Evolutionary conservation across 306 rosid genomes (phyloP).

Genomic region (Hippophae gyantsensis): DNA sequence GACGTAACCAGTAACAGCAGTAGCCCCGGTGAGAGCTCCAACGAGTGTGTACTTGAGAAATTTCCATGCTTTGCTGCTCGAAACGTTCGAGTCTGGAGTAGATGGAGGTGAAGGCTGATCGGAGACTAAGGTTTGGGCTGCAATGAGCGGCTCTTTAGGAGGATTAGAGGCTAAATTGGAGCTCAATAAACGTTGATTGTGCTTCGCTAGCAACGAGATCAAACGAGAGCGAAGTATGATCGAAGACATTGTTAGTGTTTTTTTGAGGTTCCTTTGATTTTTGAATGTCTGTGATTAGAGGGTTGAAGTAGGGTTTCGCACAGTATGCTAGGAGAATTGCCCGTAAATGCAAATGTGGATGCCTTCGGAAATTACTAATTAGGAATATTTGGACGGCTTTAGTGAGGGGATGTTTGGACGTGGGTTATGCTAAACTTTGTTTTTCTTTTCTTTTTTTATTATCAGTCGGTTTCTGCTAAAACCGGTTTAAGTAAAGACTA

Average conservation of each 20-base stretch:
- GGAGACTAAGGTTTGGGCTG: constrained; percentile 25
- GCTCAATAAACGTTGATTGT: constrained; percentile 33
- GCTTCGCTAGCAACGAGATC: constrained; percentile 13
- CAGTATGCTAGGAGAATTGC: not conserved
- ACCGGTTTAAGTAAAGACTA: not conserved
- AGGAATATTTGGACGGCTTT: not conserved
- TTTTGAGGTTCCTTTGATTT: not conserved
- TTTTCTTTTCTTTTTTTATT: too few relatives aligned
- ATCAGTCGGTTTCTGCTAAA: too few relatives aligned
- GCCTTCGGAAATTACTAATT: not conserved
- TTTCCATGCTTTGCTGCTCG: constrained; percentile 20
- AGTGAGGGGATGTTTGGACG: constrained; percentile 18
- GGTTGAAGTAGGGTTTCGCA: constrained; percentile 33
- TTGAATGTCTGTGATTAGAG: constrained; percentile 5
- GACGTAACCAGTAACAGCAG: constrained; percentile 30
- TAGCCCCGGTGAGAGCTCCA: constrained; percentile 36
- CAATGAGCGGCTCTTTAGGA: constrained; percentile 34
- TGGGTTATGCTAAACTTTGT: constrained; percentile 3
- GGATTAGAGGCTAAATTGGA: constrained; percentile 30
- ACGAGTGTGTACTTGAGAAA: constrained; percentile 33
- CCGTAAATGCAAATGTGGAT: not conserved
- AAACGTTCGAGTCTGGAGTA: constrained; percentile 2
- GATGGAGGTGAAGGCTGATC: constrained; percentile 17
- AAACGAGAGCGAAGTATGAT: constrained; percentile 27
- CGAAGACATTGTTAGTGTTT: constrained; percentile 21